Evolutionary conservation across 768 basidiomycete species (phyloP).

Genomic region (Leccinum obscurum): DNA sequence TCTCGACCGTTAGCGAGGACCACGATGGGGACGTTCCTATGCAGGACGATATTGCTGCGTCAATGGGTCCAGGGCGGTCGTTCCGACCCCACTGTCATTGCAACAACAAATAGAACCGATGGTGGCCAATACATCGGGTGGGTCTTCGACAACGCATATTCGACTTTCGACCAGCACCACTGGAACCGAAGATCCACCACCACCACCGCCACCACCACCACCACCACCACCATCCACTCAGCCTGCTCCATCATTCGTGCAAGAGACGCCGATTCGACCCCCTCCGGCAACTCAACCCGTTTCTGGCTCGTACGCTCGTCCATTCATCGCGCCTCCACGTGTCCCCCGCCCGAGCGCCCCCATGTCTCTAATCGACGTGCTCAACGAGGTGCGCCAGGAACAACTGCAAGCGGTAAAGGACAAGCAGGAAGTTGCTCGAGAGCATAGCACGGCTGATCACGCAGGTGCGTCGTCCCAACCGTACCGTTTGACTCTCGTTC

Average conservation of each 20-base stretch:
- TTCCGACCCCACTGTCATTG: background rate
- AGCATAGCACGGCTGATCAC: background rate
- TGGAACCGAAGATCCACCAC: background rate
- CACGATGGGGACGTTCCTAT: conserved; percentile 4
- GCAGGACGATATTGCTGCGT: conserved; percentile 2
- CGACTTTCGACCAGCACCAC: background rate
- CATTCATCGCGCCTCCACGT: conserved; percentile 26
- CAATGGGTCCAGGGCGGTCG: background rate
- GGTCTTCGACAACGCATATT: background rate
- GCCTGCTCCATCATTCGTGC: background rate
- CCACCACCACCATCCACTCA: conserved; percentile 3
- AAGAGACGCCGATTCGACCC: background rate
- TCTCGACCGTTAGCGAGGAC: background rate
- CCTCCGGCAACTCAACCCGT: conserved; percentile 6
- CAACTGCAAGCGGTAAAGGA: background rate
- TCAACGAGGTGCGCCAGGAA: conserved; percentile 20
- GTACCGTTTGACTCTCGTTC: background rate
- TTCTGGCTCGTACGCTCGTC: conserved; percentile 3
- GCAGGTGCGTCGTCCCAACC: background rate
- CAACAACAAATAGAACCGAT: background rate
- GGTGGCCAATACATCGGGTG: background rate
- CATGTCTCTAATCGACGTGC: conserved; percentile 21
- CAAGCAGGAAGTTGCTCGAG: background rate
- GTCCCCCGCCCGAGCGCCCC: conserved; percentile 13
- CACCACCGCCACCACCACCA: background rate